phyloP scores from a whole-genome alignment of 495 filamentous ascomycete species.

The Aspergillus ellipticus region DNA sequence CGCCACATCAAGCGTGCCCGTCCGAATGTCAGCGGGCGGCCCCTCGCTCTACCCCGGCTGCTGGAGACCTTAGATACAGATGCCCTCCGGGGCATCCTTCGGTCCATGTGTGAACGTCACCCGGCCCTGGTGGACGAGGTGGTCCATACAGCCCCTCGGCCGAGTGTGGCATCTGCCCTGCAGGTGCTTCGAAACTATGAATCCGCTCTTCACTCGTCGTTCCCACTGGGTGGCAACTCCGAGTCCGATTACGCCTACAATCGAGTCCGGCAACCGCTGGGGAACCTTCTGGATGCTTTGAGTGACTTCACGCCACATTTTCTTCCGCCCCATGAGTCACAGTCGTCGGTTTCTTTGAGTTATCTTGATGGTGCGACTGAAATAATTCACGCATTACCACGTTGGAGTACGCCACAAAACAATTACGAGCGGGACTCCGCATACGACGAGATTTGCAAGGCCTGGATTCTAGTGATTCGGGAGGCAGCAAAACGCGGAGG shows the following conservation, averaged over 20 bases:
- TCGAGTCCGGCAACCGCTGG: constrained; percentile 76
- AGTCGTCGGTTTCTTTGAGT: constrained; percentile 70
- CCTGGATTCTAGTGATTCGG: constrained; percentile 87
- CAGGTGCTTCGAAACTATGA: constrained; percentile 80
- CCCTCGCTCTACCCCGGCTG: constrained; percentile 75
- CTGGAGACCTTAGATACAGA: constrained; percentile 86
- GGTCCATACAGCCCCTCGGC: constrained; percentile 77
- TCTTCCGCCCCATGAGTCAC: constrained; percentile 83
- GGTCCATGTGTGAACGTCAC: constrained; percentile 84
- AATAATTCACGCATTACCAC: constrained; percentile 81
- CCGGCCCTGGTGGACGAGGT: constrained; percentile 74
- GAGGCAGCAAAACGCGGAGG: constrained; percentile 90
- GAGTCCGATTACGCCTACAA: constrained; percentile 94
- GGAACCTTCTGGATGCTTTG: constrained; percentile 80
- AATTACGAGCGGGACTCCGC: constrained; percentile 89
- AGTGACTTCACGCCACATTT: constrained; percentile 94
- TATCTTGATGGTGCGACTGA: constrained; percentile 88
- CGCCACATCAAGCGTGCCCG: constrained; percentile 61
- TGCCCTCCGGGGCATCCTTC: constrained; percentile 76
- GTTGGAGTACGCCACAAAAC: constrained; percentile 80
- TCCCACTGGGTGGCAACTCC: constrained; percentile 78
- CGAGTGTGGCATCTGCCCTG: constrained; percentile 74
- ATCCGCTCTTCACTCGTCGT: constrained; percentile 67
- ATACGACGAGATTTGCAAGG: constrained; percentile 91
- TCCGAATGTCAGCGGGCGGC: constrained; percentile 70